These are phyloP conservation scores for Thelonectria olida DNA, from an alignment of 2,329 filamentous ascomycete species.

Conservation along the genomic window DNA sequence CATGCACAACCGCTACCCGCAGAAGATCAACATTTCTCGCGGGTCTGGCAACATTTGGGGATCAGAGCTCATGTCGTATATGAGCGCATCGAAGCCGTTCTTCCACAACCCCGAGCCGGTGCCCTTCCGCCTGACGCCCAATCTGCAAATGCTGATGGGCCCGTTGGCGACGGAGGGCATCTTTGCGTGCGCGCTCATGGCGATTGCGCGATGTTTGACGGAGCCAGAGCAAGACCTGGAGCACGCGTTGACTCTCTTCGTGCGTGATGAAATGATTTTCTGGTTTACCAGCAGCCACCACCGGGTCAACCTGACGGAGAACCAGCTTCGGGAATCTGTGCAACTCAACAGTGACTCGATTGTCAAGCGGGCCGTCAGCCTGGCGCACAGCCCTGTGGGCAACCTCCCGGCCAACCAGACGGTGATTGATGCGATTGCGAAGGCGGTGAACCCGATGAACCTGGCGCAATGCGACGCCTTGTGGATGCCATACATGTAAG, in stretches of 20 bases:
- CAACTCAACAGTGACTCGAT: constrained; percentile 89
- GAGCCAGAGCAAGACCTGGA: constrained; percentile 92
- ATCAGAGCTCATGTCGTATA: constrained; percentile 89
- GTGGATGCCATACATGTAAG: constrained; percentile 95
- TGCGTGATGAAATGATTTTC: constrained; percentile 97
- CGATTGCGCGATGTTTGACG: constrained; percentile 91
- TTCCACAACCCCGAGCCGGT: constrained; percentile 97
- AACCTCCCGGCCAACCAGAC: constrained; percentile 96
- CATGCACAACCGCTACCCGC: constrained; percentile 95
- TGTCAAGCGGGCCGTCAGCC: constrained; percentile 86
- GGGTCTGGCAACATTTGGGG: constrained; percentile 95
- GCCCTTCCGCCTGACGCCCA: constrained; percentile 96
- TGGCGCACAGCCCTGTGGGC: constrained; percentile 80
- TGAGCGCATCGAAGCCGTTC: constrained; percentile 84
- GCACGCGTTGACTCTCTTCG: constrained; percentile 92
- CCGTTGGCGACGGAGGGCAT: constrained; percentile 96
- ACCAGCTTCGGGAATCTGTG: constrained; percentile 80
- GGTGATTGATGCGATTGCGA: constrained; percentile 92
- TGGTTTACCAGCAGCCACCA: constrained; percentile 90
- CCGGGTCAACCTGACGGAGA: constrained; percentile 64
- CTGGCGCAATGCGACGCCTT: constrained; percentile 88
- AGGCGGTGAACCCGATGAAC: constrained; percentile 91
- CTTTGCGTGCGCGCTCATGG: constrained; percentile 95
- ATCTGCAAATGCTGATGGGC: constrained; percentile 95
- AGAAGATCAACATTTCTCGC: constrained; percentile 92